Evolutionary conservation across 176 grass and related monocot species (phyloP).

Genomic region (Hordeum marinum): DNA sequence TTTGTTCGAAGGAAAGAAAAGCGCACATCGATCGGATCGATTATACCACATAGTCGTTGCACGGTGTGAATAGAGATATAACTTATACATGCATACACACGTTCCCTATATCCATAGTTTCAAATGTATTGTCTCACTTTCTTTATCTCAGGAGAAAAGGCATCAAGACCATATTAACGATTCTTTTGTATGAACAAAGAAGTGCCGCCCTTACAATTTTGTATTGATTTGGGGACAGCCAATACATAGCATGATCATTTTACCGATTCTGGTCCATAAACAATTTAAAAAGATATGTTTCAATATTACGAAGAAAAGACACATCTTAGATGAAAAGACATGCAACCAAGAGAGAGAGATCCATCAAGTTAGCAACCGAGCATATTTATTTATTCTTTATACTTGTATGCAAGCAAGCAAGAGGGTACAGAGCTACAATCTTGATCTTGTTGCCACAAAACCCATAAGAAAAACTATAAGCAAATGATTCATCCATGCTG

Average conservation of each 20-base stretch:
- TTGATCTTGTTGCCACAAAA: slow-evolving; percentile 44
- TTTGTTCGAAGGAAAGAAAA: no score
- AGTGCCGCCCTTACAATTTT: not conserved
- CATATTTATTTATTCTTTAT: slow-evolving; percentile 58
- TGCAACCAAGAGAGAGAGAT: not conserved
- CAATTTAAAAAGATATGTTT: slow-evolving; percentile 10
- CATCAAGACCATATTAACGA: no score
- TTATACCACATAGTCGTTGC: no score
- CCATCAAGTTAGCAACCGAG: slow-evolving; percentile 23
- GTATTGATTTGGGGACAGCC: not conserved
- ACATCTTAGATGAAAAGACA: slow-evolving; percentile 32
- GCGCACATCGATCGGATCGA: no score
- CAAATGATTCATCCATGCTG: slow-evolving; percentile 21
- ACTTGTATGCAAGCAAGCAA: slow-evolving; percentile 39
- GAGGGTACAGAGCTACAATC: slow-evolving; percentile 35
- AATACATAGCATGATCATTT: no score
- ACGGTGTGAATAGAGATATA: not conserved
- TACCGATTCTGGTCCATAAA: not conserved
- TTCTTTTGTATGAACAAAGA: not conserved
- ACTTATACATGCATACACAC: not conserved
- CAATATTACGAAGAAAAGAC: not conserved
- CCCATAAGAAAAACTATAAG: slow-evolving; percentile 45
- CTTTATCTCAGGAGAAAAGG: no score
- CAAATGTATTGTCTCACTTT: no score
- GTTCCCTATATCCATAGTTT: not conserved